phyloP scores from a whole-genome alignment of 345 rosid species.

The Anastatica hierochuntica region DNA sequence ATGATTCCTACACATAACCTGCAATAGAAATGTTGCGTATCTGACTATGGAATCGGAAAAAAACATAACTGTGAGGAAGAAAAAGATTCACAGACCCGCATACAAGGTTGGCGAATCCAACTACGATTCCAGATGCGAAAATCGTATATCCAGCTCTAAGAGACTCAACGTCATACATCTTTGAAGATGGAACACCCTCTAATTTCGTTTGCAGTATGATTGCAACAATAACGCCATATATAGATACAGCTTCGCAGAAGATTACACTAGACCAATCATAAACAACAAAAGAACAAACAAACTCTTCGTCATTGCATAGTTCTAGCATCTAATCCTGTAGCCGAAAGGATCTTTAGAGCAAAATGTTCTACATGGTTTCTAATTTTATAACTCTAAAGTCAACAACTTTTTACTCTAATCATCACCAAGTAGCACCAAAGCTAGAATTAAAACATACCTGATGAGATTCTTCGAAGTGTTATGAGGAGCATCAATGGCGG shows the following conservation, averaged over 20 bases:
- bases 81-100: conserved; percentile 63
- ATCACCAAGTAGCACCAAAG: too few relatives aligned
- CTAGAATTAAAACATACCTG: too few relatives aligned
- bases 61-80: not conserved
- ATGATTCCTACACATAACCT: too few relatives aligned
- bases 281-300: too few relatives aligned
- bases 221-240: conserved; percentile 96
- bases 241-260: conserved; percentile 98
- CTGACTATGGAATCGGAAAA: too few relatives aligned
- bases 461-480: conserved; percentile 90
- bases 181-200: conserved; percentile 76
- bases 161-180: conserved; percentile 74
- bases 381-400: too few relatives aligned
- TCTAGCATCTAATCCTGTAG: too few relatives aligned
- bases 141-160: conserved; percentile 99
- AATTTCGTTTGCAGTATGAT: conserved; percentile 92
- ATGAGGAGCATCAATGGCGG: conserved; percentile 96
- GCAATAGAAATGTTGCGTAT: too few relatives aligned
- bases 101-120: conserved; percentile 96
- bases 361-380: too few relatives aligned
- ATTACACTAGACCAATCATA: conserved; percentile 86
- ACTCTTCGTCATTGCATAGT: too few relatives aligned
- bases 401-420: too few relatives aligned
- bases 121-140: conserved; percentile 97
- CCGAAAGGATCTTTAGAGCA: too few relatives aligned